These are phyloP conservation scores for Mentha longifolia DNA, from an alignment of 257 asterid species.

Conservation along the genomic window DNA sequence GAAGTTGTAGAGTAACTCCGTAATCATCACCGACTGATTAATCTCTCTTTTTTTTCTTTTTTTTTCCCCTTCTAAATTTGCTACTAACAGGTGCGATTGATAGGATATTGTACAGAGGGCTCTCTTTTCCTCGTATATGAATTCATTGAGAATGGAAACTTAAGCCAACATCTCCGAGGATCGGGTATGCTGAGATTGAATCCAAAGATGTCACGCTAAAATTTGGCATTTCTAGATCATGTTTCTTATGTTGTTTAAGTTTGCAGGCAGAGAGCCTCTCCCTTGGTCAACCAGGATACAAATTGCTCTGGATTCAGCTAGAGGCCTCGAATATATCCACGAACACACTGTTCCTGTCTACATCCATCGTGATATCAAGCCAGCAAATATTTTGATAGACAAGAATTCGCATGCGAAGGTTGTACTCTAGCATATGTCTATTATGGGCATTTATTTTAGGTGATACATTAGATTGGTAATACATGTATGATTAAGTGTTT, in stretches of 20 bases:
- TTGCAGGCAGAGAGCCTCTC: slow-evolving; percentile 77
- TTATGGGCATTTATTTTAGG: neutral
- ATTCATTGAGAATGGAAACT: slow-evolving; percentile 85
- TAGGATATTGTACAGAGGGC: slow-evolving; percentile 94
- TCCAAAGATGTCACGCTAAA: slow-evolving; percentile 19
- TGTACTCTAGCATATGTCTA: slow-evolving; percentile 29
- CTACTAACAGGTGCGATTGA: slow-evolving; percentile 83
- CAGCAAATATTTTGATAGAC: slow-evolving; percentile 95
- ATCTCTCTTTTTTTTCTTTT: slow-evolving; percentile 29
- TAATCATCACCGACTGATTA: slow-evolving; percentile 6
- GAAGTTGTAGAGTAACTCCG: neutral
- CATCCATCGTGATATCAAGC: slow-evolving; percentile 95
- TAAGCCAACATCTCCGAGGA: slow-evolving; percentile 89
- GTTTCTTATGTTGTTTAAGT: slow-evolving; percentile 31
- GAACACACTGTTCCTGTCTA: slow-evolving; percentile 96
- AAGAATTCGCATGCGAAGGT: slow-evolving; percentile 88
- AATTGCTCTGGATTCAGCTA: slow-evolving; percentile 95
- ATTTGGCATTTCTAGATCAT: slow-evolving; percentile 20
- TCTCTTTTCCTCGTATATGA: slow-evolving; percentile 96
- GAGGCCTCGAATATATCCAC: slow-evolving; percentile 98
- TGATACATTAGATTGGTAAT: too few relatives aligned
- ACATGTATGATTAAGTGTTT: too few relatives aligned
- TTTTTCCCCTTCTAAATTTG: too few relatives aligned
- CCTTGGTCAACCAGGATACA: slow-evolving; percentile 90
- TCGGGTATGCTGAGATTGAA: slow-evolving; percentile 51